Conservation (phyloP, 2,329 filamentous ascomycete species). For the Amylocarpus encephaloides region DNA sequence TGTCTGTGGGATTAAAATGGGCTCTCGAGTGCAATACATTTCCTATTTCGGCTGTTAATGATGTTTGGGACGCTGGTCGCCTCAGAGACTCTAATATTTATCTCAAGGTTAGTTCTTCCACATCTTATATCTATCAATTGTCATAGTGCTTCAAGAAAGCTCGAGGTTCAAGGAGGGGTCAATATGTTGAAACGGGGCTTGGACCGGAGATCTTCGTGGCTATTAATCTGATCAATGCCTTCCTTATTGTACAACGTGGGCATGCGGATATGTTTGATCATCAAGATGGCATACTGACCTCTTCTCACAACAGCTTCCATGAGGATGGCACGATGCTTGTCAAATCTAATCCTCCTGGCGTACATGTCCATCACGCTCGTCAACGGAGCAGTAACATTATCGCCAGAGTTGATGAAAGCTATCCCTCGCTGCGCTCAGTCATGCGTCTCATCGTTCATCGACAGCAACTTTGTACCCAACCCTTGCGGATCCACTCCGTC, state of each 20-base stretch:
- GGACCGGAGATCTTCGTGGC: conserved; percentile 1
- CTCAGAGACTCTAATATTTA: conserved; percentile 25
- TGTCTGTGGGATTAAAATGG: conserved; percentile 10
- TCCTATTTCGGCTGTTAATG: conserved; percentile 24
- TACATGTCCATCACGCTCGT: conserved; percentile 19
- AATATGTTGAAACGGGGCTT: conserved; percentile 9
- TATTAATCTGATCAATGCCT: background rate
- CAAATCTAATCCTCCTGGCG: conserved; percentile 27
- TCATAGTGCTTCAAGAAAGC: background rate
- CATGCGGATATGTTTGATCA: conserved; percentile 4
- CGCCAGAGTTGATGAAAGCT: conserved; percentile 26
- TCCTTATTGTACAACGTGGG: conserved; percentile 1
- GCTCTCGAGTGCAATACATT: conserved; percentile 9
- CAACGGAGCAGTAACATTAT: conserved; percentile 19
- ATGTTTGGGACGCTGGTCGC: conserved; percentile 32
- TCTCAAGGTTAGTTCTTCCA: conserved; percentile 25
- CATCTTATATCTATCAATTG: background rate
- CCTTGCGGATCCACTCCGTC: conserved; percentile 45
- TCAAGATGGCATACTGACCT: conserved; percentile 16
- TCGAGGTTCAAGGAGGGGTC: conserved; percentile 2
- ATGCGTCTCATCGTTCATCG: conserved; percentile 59
- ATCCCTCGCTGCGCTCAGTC: conserved; percentile 45
- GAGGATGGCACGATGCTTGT: conserved; percentile 31
- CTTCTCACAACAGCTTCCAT: conserved; percentile 15
- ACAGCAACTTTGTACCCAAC: conserved; percentile 47